These are phyloP conservation scores for Homolaphlyctis polyrhiza DNA, from an alignment of 371 early-diverging fungal genomes.

Conservation along the genomic window DNA sequence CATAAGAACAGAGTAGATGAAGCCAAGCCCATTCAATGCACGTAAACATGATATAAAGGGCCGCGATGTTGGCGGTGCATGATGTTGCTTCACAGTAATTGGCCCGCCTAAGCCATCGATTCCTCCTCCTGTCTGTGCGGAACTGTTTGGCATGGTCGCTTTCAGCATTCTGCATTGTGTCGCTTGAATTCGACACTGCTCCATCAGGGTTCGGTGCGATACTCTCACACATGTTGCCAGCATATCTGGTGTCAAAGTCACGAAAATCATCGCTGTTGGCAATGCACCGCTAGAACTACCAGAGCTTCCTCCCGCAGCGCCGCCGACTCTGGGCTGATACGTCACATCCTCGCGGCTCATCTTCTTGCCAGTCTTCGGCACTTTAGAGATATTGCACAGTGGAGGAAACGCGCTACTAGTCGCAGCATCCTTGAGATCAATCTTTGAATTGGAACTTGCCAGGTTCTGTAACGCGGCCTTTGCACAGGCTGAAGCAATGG, in stretches of 20 bases:
- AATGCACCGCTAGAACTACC: too few species aligned
- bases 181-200: conserved; percentile 74
- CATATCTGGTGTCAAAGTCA: conserved; percentile 51
- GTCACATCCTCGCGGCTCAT: conserved; percentile 47
- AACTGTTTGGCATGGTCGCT: background rate
- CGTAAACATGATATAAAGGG: conserved; percentile 67
- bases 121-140: background rate
- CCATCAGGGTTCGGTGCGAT: conserved; percentile 62
- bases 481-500: too few species aligned
- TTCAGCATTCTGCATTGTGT: conserved; percentile 66
- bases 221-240: conserved; percentile 53
- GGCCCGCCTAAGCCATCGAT: background rate
- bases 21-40: conserved; percentile 65
- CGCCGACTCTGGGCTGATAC: background rate
- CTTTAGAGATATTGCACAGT: conserved; percentile 52
- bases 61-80: conserved; percentile 28
- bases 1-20: conserved; percentile 65
- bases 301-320: background rate
- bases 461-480: background rate
- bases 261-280: conserved; percentile 52
- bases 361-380: conserved; percentile 46
- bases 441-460: background rate
- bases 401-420: background rate
- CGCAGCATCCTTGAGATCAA: background rate
- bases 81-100: too few species aligned